Base-by-base conservation (phyloP, 2,329 filamentous ascomycete genomes). In the Periconia sp. region DNA sequence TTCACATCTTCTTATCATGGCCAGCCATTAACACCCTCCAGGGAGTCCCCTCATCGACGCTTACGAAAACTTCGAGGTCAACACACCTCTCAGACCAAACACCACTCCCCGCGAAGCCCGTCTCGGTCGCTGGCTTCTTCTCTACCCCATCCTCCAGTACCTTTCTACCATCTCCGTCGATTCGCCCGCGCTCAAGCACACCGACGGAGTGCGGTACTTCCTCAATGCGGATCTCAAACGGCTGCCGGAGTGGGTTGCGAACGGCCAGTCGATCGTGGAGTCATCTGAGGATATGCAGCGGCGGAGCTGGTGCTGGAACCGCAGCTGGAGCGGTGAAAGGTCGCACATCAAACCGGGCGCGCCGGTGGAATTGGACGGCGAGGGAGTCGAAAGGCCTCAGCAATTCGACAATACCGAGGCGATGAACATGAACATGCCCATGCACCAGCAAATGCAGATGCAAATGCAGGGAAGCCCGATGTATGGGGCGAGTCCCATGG, bases 91-190 rank as follows among this genome's bases (percentile, higher is more conserved):
- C 17, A 65, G 65, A 40, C 43, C 43, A 13, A 61, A 61, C 18
- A 56, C 64, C 33, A 67, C 74, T 1, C 73, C 74, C 2, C 69
- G 71, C 18, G 73, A 77, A 58, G 75, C 74, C 35, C 74, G 76
- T 17, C 69, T 77, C 30, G 76, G 76, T 17, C 72, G 74, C 14
- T 78, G 76, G 76, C 62, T 78, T 19, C 70, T 77, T 8, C 59
- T 78, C 23, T 76, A 77, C 52, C 73, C 69, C 35, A 67, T 75
- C 43, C 58, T 78, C 1, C 76, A 78, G 58, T 64, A 75, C 9
- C 66, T 78, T 3, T 75, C 74, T 10, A 74, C 66, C 2, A 59
- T 78, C 6, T 75, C 75, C 11, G 74, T 77, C 49, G 75, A 77
- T 49, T 70, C 74, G 0, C 65, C 67, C 23, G 69, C 67, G 6